These are phyloP conservation scores for Neospora caninum DNA, from an alignment of 169 alveolate species.

Conservation along the genomic window DNA sequence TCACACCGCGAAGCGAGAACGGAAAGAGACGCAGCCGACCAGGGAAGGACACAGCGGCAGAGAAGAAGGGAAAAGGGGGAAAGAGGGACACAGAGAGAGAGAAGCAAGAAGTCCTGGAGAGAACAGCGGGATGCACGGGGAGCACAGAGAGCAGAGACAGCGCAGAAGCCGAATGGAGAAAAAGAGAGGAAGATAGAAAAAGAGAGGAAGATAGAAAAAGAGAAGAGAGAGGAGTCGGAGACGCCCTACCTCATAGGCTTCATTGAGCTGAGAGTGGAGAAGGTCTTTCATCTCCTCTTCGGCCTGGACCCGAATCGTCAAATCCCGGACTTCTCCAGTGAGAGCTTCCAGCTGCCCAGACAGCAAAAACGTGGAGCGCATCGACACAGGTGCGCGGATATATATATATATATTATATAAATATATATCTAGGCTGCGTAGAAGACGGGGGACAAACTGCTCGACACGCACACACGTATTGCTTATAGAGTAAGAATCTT, in stretches of 20 bases:
- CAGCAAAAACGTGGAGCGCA: not conserved
- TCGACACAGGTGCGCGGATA: too few species aligned
- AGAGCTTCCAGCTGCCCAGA: slow-evolving; percentile 56
- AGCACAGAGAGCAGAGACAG: not conserved
- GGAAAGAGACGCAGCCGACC: not conserved
- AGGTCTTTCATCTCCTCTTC: slow-evolving; percentile 58
- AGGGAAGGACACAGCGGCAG: not conserved
- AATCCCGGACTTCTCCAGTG: slow-evolving; percentile 52
- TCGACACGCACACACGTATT: too few species aligned
- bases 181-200: not conserved
- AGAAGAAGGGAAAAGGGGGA: too few species aligned
- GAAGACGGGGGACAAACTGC: too few species aligned
- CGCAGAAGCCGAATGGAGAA: not conserved
- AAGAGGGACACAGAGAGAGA: too few species aligned
- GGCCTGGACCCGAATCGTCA: slow-evolving; percentile 45
- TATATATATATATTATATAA: too few species aligned
- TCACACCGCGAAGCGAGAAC: not conserved
- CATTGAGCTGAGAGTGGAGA: slow-evolving; percentile 53
- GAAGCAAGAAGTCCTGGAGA: too few species aligned
- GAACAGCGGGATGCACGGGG: too few species aligned
- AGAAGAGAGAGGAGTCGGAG: too few species aligned
- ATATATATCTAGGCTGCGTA: too few species aligned
- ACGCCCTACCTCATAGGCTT: slow-evolving; percentile 55
- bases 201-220: too few species aligned
- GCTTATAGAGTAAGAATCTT: too few species aligned